Percentiles rank a stretch among this genome's conserved stretches.
Conservation (phyloP, 768 basidiomycete species). For the Rhodotorula paludigena region DNA sequence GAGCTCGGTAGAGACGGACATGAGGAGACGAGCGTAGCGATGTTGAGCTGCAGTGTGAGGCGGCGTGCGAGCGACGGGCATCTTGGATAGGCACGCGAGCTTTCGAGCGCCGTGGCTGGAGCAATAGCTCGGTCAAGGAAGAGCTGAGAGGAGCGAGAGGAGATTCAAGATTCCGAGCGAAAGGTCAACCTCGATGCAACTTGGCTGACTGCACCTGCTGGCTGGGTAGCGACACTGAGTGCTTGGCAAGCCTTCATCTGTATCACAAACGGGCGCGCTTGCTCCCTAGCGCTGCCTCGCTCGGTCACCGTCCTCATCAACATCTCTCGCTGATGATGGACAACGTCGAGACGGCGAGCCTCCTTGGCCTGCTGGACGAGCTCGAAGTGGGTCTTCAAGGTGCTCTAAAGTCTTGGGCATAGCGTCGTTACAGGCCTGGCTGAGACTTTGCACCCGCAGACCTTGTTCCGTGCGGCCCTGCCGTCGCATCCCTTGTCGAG, state of each 20-base stretch:
- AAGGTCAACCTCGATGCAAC: no score
- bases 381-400: background rate
- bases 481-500: background rate
- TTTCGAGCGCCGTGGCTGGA: background rate
- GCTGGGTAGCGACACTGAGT: no score
- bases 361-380: background rate
- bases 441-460: slow-evolving; percentile 7
- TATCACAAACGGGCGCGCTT: no score
- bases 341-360: background rate
- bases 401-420: no score
- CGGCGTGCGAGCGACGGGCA: background rate
- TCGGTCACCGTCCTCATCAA: no score
- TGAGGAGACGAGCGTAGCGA: slow-evolving; percentile 23
- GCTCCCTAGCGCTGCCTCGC: no score
- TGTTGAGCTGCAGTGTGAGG: background rate
- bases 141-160: background rate
- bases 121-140: background rate
- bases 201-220: no score
- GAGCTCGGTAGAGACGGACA: background rate
- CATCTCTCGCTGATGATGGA: no score
- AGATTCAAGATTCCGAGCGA: no score
- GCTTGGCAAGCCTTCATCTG: no score
- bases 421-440: background rate
- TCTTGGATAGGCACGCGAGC: background rate
- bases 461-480: slow-evolving; percentile 4